Base-by-base conservation (phyloP, 768 basidiomycete genomes). In the Lyophyllum shimeji region DNA sequence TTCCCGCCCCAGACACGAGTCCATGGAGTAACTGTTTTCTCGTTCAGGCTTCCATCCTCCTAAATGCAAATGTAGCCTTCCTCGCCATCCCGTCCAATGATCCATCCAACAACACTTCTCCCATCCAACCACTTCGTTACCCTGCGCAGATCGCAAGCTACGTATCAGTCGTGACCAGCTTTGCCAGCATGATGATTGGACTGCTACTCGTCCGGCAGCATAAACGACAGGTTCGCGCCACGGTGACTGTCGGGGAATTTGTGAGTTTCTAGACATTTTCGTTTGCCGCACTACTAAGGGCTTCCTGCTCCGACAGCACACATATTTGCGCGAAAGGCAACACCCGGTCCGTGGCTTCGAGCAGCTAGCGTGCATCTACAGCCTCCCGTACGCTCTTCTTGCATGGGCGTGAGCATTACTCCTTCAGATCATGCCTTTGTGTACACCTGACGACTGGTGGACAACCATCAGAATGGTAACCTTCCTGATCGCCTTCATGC, bases 1-100 rank as follows among this genome's bases (percentile, higher is more conserved):
- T n/a, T n/a, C n/a, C n/a, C n/a, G n/a, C n/a, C n/a, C n/a, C n/a
- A n/a, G n/a, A n/a, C 39, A 40, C 39, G 2, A 18, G 18, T 18
- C 9, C 6, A 4, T 18, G n/a, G 18, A 1, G 18, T 29, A 23
- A 18, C 25, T 37, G 24, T 34, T 12, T 17, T 48, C n/a, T 17
- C 25, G 31, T 17, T 29, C 50, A 82, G 81, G 74, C 76, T 1
- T 74, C 77, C 2, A 77, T 83, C 1, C 68, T 84, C 1, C 63
- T 83, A 24, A 76, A 73, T 20, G 77, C 76, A 11, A 80, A 82
- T 45, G 74, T 84, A 3, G 75, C 72, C 0, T 79, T 82, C 57
- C 69, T 84, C 11, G 74, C 79, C 0, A 78, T 83, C 33, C 70
- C 74, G 27, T 71, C 74, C 20, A 73, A 77, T 13, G 75, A 60